Evolutionary conservation across 768 basidiomycete species (phyloP), one percentile per base, ranked within the genome.

Genomic region (Coprinellus micaceus): DNA sequence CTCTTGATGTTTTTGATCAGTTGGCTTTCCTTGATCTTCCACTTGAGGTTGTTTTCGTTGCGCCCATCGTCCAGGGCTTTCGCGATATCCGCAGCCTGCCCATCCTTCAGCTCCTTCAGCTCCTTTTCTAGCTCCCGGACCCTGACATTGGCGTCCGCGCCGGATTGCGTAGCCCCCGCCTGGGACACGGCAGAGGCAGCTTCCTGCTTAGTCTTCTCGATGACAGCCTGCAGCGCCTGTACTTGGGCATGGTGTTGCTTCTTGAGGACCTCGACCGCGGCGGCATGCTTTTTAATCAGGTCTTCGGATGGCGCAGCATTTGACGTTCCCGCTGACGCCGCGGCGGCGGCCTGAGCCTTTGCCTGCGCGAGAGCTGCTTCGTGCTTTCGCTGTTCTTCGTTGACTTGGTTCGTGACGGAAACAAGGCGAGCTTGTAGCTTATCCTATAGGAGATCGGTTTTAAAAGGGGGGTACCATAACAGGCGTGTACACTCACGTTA

Each of bases 51-150:
- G 50, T 79, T 75, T 60, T 91, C 89, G 73, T 80, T 74, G 46
- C 89, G 76, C 2, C 89, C 89, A 2, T 81, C 74, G 49, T 91
- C 89, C 6, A 86, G 76, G 1, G 89, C 89, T 5, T 80, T 74
- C 2, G 76, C 76, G 30, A 89, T 80, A 51, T 87, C 86, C 22
- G 81, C 75, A 5, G 75, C 72, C 22, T 82, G 82, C 39, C 71
- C 74, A 11, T 73, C 69, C 65, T 80, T 72, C 3, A 78, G 57
- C 22, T 77, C 71, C 59, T 77, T 74, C n/a, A n/a, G n/a, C n/a
- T n/a, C n/a, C n/a, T n/a, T n/a, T n/a, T n/a, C n/a, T n/a, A n/a
- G n/a, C 49, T 83, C 76, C 56, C 80, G 75, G 41, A 80, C 77
- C 1, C 74, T 75, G 37, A 86, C 70, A 24, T 81, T 77, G 25